Base-by-base conservation (phyloP, 306 rosid genomes). In the Ceratonia siliqua region DNA sequence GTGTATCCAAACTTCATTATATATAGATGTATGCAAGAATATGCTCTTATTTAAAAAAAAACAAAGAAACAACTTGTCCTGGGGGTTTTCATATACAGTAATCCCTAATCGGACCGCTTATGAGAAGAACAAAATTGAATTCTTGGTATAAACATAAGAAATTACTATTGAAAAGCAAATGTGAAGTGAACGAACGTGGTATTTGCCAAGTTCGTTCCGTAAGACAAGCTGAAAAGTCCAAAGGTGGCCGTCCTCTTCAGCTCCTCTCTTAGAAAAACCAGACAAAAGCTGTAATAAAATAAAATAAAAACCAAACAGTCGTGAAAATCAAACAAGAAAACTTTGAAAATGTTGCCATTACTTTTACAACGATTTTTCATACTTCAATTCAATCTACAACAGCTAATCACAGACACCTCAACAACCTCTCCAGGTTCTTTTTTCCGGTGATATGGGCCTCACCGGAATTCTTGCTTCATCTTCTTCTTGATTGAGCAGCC, bases 181-280 rank as follows among this genome's bases (percentile, higher is more conserved):
- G 65, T n/a, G 1, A 8, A 17, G 28, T 10, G 61, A 52, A 11
- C 80, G 36, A 56, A 1, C 43, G 35, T 39, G 33, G 49, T n/a
- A n/a, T 50, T 21, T 35, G 22, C 49, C 55, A 38, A 74, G 62
- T 52, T 35, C 63, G 62, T 52, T 35, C 63, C 46, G 54, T 63
- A 67, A 24, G 70, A 59, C 75, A 74, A 18, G 36, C 43, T 27
- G 54, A 79, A 81, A 84, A 78, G 84, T 86, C 88, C 89, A 77
- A 75, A 67, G 14, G 36, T 17, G 76, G 77, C 81, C 75, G 52
- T 74, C 84, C 50, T 55, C 38, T 65, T 42, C 18, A 6, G 10
- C 81, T 27, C 74, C 48, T 68, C 41, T 46, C 39, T 62, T 48
- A 32, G 55, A 57, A 80, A 58, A 22, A 52, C 18, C 71, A 50